A percentile compares a stretch with the other conserved stretches of the same genome.
phyloP scores from a whole-genome alignment of 1,284 basidiomycete genomes.

The Cutaneotrichosporon mucoides region DNA sequence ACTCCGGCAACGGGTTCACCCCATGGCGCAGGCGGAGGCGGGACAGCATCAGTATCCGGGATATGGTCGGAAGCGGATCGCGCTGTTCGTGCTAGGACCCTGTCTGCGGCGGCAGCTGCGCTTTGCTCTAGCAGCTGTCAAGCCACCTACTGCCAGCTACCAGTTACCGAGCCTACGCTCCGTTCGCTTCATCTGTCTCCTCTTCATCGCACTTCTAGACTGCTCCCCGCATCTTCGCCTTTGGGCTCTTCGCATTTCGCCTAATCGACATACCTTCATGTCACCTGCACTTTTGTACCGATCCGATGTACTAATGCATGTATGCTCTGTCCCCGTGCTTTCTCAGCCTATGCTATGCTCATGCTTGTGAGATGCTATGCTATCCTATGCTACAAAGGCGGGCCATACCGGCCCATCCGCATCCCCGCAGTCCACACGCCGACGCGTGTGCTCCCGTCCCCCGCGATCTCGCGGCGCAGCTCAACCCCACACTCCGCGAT shows the following conservation, averaged over 20 bases:
- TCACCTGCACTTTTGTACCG: neutral
- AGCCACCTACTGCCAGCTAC: too few species aligned
- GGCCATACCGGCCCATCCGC: constrained; percentile 15
- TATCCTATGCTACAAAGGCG: neutral
- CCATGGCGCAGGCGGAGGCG: constrained; percentile 7
- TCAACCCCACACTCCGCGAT: constrained; percentile 5
- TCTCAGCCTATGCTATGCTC: too few species aligned
- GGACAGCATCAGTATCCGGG: constrained; percentile 19
- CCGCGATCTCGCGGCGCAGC: too few species aligned
- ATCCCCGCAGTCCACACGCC: constrained; percentile 15
- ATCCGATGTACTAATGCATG: neutral
- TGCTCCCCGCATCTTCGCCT: too few species aligned
- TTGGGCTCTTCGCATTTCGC: too few species aligned
- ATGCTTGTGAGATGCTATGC: too few species aligned
- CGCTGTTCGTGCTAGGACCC: constrained; percentile 10
- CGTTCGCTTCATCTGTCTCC: too few species aligned
- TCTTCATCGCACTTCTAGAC: too few species aligned
- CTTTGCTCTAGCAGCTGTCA: too few species aligned
- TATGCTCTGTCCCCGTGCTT: neutral
- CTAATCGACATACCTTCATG: too few species aligned
- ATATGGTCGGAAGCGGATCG: constrained; percentile 14
- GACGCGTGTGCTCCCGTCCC: neutral
- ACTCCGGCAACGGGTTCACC: neutral
- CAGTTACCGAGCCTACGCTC: too few species aligned
- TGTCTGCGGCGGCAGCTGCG: too few species aligned